Conservation (phyloP, 306 rosid genomes). For the Prunus kanzakura region DNA sequence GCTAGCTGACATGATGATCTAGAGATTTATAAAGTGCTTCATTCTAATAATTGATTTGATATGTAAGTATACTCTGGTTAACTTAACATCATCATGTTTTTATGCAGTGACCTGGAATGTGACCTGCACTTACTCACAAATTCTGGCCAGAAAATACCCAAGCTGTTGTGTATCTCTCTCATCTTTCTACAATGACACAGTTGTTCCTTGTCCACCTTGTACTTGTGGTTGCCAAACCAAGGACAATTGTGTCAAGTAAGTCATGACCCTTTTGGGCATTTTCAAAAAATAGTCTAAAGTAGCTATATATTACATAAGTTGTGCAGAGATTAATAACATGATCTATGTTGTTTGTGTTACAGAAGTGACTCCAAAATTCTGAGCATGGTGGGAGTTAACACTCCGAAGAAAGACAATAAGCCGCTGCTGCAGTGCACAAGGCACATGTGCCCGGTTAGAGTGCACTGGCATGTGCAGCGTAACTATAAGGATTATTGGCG, state of each 20-base stretch:
- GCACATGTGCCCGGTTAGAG: constrained; percentile 92
- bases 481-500: constrained; percentile 94
- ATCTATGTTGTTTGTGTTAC: constrained; percentile 10
- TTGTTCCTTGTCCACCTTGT: constrained; percentile 80
- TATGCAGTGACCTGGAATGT: constrained; percentile 97
- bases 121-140: constrained; percentile 91
- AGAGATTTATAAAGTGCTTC: no score
- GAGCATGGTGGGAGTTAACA: constrained; percentile 57
- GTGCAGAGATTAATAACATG: background rate
- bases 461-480: constrained; percentile 82
- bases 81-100: background rate
- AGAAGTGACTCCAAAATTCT: constrained; percentile 74
- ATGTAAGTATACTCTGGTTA: no score
- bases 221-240: constrained; percentile 87
- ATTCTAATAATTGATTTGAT: no score
- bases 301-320: background rate
- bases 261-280: background rate
- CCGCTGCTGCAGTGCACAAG: constrained; percentile 84
- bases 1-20: background rate
- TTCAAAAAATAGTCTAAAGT: background rate
- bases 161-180: constrained; percentile 89
- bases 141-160: constrained; percentile 74
- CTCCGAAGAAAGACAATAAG: constrained; percentile 63
- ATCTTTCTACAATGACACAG: constrained; percentile 80
- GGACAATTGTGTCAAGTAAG: constrained; percentile 74